Percentiles rank a stretch among this genome's conserved stretches.
These are phyloP conservation scores for Carnegiea gigantea DNA, from an alignment of 179 eudicot species.

Conservation along the genomic window DNA sequence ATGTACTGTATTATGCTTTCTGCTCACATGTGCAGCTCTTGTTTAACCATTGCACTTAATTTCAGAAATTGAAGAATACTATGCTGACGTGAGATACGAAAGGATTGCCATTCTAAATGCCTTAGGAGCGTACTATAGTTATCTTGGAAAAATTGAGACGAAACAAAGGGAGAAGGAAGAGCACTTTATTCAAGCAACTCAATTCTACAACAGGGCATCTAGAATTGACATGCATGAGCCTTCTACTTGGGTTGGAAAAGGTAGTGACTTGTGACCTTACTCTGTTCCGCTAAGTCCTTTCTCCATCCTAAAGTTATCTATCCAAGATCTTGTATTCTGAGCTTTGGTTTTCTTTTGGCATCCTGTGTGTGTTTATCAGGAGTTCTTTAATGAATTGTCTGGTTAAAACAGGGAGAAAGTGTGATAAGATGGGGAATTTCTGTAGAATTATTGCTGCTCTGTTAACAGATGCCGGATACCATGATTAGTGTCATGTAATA, in stretches of 20 bases:
- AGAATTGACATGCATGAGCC: conserved; percentile 94
- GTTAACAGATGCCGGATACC: neutral
- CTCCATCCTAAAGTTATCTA: neutral
- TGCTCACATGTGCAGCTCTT: neutral
- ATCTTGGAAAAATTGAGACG: conserved; percentile 88
- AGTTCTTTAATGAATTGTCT: neutral
- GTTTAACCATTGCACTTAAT: conserved; percentile 1
- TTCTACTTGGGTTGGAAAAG: conserved; percentile 99
- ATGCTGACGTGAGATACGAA: conserved; percentile 86
- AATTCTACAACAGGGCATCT: conserved; percentile 86
- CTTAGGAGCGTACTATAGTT: conserved; percentile 84
- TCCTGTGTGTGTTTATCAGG: neutral
- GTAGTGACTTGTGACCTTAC: conserved; percentile 31
- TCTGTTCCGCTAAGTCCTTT: neutral
- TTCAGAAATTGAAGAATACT: conserved; percentile 94
- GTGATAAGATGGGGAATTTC: neutral
- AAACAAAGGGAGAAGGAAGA: conserved; percentile 75
- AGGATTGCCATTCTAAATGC: conserved; percentile 97
- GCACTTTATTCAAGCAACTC: conserved; percentile 66
- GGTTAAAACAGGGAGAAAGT: neutral
- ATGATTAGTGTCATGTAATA: neutral
- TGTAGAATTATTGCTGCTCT: neutral
- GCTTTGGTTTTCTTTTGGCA: neutral
- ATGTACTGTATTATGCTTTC: neutral
- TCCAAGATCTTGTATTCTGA: neutral